These are phyloP conservation scores for Solanum paucissectum DNA, from an alignment of 257 asterid genomes.

Conservation along the genomic window DNA sequence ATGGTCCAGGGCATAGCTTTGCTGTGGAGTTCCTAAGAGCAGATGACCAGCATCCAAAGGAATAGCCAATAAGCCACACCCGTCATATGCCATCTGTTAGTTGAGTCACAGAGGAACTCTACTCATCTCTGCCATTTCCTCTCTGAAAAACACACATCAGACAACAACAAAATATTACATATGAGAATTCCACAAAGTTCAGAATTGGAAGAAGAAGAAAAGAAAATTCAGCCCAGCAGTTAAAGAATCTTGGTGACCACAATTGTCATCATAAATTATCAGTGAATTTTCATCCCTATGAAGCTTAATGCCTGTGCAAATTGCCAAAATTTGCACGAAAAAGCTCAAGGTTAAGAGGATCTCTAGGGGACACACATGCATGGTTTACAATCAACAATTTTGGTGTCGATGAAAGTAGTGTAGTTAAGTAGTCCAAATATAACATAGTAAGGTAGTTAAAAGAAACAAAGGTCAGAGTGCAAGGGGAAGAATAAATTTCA, in stretches of 20 bases:
- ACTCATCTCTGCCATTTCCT: constrained; percentile 72
- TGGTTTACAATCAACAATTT: neutral
- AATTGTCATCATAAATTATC: neutral
- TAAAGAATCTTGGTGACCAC: neutral
- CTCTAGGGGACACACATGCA: neutral
- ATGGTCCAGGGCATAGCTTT: neutral
- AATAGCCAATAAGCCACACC: neutral
- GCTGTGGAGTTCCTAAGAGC: neutral
- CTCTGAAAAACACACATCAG: constrained; percentile 33
- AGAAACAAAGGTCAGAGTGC: neutral
- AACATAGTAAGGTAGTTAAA: neutral
- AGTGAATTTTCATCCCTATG: neutral
- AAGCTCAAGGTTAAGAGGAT: neutral
- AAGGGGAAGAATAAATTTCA: neutral
- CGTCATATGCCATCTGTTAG: neutral
- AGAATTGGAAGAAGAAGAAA: neutral
- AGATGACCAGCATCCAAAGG: neutral
- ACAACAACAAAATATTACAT: neutral
- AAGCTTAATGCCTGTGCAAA: neutral
- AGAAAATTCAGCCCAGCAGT: neutral
- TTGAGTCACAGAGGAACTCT: constrained; percentile 1
- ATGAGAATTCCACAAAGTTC: neutral
- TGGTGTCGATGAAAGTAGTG: neutral
- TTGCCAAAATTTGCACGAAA: neutral
- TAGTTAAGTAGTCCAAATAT: neutral